Evolutionary conservation across 768 basidiomycete genomes (phyloP).

Genomic region (Infundibulicybe gibba): DNA sequence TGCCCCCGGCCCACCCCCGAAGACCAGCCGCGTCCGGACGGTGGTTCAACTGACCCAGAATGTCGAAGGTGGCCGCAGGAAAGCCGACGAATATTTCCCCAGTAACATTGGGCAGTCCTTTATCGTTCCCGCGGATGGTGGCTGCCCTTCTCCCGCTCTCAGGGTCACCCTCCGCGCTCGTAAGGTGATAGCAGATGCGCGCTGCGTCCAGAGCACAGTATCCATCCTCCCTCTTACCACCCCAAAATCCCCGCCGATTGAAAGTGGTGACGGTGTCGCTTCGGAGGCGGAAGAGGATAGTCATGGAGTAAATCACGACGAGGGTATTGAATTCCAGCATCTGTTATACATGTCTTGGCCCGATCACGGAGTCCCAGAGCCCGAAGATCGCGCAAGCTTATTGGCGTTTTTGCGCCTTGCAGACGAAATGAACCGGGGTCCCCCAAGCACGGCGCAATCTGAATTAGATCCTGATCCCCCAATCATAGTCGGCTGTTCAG

Average conservation of each 20-base stretch:
- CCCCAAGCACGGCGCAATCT: slow-evolving; percentile 15
- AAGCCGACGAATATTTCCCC: slow-evolving; percentile 81
- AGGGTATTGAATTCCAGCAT: slow-evolving; percentile 59
- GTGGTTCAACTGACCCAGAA: slow-evolving; percentile 80
- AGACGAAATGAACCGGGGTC: slow-evolving; percentile 55
- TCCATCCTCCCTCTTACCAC: slow-evolving; percentile 40
- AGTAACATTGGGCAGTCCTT: slow-evolving; percentile 47
- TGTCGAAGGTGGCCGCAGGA: slow-evolving; percentile 64
- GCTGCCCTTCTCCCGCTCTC: slow-evolving; percentile 36
- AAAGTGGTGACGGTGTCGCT: slow-evolving; percentile 8
- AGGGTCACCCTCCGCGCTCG: slow-evolving; percentile 54
- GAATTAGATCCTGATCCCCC: slow-evolving; percentile 62
- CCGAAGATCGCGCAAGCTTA: slow-evolving; percentile 54
- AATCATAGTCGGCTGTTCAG: slow-evolving; percentile 80
- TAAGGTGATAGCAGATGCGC: slow-evolving; percentile 47
- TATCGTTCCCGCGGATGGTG: slow-evolving; percentile 42
- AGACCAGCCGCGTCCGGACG: slow-evolving; percentile 54
- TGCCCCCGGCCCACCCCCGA: slow-evolving; percentile 6
- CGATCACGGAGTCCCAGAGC: slow-evolving; percentile 76
- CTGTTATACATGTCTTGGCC: slow-evolving; percentile 79
- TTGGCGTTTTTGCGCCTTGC: slow-evolving; percentile 63
- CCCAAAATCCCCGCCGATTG: neutral
- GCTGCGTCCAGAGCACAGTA: slow-evolving; percentile 59
- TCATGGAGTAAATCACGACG: slow-evolving; percentile 12
- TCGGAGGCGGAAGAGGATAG: slow-evolving; percentile 3